phyloP scores from a whole-genome alignment of 768 basidiomycete species.

The Lactifluus echinatus region DNA sequence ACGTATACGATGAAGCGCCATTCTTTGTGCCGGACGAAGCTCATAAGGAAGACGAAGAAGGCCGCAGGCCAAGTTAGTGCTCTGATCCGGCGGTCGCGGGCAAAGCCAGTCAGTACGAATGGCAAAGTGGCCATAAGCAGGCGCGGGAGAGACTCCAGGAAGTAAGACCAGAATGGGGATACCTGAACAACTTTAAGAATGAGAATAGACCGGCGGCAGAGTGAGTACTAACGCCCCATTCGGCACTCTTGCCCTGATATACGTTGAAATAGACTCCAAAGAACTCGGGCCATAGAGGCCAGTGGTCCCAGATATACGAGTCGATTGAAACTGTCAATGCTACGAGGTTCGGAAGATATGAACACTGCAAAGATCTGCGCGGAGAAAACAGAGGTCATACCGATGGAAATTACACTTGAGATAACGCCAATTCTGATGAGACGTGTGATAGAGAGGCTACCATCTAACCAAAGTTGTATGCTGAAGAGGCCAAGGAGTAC shows the following conservation, averaged over 20 bases:
- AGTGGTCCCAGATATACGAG: conserved; percentile 75
- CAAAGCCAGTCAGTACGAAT: conserved; percentile 46
- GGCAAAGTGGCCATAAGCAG: conserved; percentile 60
- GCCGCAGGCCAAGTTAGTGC: conserved; percentile 44
- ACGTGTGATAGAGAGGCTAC: conserved; percentile 35
- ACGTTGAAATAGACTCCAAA: conserved; percentile 79
- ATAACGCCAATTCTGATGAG: conserved; percentile 44
- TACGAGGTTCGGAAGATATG: conserved; percentile 24
- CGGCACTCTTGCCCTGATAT: conserved; percentile 70
- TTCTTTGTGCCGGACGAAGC: conserved; percentile 84
- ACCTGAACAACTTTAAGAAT: conserved; percentile 34
- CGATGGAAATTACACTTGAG: conserved; percentile 41
- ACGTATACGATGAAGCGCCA: conserved; percentile 94
- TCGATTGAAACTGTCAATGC: conserved; percentile 61
- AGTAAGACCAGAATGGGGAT: conserved; percentile 62
- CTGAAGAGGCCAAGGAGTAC: conserved; percentile 55
- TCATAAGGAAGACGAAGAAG: conserved; percentile 53
- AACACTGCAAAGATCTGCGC: not conserved
- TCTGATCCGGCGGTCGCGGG: conserved; percentile 41
- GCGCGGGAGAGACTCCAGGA: conserved; percentile 63
- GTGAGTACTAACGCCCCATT: conserved; percentile 77
- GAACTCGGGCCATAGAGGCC: conserved; percentile 81
- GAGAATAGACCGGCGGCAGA: not conserved
- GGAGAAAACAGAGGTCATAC: conserved; percentile 29
- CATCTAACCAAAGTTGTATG: conserved; percentile 41